Percentiles rank a stretch among this genome's conserved stretches.
Conservation (phyloP, 2,329 filamentous ascomycete species). For the Boeremia lycopersici region DNA sequence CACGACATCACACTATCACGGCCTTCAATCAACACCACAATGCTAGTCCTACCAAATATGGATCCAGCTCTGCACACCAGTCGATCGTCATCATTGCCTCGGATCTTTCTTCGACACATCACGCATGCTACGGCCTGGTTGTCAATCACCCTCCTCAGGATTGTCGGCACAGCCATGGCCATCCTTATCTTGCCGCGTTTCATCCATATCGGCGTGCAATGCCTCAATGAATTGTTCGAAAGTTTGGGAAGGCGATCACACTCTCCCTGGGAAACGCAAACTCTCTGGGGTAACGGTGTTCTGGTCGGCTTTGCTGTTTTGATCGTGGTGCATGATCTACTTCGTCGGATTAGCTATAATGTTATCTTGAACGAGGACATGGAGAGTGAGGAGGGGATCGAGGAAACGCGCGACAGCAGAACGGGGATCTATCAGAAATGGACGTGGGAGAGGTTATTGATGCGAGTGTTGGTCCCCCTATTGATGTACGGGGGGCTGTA, state of each 20-base stretch:
- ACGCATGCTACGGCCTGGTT: neutral
- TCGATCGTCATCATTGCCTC: neutral
- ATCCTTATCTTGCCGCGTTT: constrained; percentile 12
- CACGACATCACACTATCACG: neutral
- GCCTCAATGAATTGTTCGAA: constrained; percentile 11
- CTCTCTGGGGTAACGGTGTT: neutral
- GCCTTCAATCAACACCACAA: neutral
- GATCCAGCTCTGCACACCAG: neutral
- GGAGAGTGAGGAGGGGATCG: neutral
- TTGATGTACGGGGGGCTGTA: neutral
- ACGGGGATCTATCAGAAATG: neutral
- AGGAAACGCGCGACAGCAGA: neutral
- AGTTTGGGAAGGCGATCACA: constrained; percentile 12
- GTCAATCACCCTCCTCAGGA: neutral
- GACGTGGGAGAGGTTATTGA: constrained; percentile 8
- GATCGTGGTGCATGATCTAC: neutral
- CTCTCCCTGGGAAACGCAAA: constrained; percentile 12
- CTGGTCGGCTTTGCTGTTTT: neutral
- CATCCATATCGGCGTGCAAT: constrained; percentile 18
- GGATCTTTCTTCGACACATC: neutral
- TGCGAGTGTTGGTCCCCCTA: neutral
- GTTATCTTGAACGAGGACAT: neutral
- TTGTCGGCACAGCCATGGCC: neutral
- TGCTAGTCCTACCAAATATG: constrained; percentile 14
- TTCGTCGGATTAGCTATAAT: neutral